Conservation (phyloP, 768 basidiomycete species). For the Mycena filopes region DNA sequence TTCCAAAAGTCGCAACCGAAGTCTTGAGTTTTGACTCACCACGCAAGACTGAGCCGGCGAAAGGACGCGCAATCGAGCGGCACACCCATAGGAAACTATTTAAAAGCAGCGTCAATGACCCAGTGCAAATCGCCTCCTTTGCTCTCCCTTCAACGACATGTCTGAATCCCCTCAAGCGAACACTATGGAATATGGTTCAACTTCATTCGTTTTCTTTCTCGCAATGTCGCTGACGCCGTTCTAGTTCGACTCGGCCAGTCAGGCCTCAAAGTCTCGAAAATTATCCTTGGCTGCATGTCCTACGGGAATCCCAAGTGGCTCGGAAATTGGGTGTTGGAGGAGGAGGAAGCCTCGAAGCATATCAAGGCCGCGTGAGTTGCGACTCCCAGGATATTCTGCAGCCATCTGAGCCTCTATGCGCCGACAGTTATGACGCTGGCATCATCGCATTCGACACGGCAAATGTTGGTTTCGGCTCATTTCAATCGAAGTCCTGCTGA, state of each 20-base stretch:
- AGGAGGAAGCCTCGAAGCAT: conserved; percentile 23
- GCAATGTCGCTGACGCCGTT: too few species aligned
- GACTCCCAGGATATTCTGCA: too few species aligned
- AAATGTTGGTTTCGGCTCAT: conserved; percentile 35
- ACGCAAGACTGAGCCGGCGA: too few species aligned
- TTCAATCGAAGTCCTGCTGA: background rate
- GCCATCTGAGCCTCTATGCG: background rate
- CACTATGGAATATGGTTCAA: conserved; percentile 16
- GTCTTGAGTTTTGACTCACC: too few species aligned
- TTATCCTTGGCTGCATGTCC: conserved; percentile 26
- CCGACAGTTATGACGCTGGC: conserved; percentile 41
- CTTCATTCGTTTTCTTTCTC: background rate
- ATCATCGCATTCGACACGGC: conserved; percentile 50
- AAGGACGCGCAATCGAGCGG: too few species aligned
- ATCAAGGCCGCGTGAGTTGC: conserved; percentile 34
- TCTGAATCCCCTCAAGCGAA: background rate
- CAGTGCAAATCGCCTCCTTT: too few species aligned
- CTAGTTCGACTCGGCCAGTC: conserved; percentile 19
- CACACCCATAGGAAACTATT: too few species aligned
- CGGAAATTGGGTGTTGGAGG: conserved; percentile 17
- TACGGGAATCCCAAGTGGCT: conserved; percentile 13
- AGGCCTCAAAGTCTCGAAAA: conserved; percentile 18
- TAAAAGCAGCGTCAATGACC: too few species aligned
- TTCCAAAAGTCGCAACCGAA: too few species aligned
- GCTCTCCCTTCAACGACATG: too few species aligned